Evolutionary conservation across 768 basidiomycete genomes (phyloP).

Genomic region (Lyophyllum atratum): DNA sequence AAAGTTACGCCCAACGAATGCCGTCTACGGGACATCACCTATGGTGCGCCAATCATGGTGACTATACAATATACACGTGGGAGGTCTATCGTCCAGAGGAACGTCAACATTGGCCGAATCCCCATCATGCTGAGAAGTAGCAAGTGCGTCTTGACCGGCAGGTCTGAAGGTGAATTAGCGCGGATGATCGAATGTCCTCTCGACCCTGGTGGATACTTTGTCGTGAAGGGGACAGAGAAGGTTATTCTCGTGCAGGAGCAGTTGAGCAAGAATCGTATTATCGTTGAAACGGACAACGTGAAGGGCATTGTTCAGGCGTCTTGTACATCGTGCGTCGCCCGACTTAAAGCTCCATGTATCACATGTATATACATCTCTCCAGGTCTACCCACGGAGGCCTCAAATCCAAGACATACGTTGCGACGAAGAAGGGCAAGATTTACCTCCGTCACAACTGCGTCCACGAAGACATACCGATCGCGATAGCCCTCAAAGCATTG

Average conservation of each 20-base stretch:
- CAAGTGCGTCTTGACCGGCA: slow-evolving; percentile 87
- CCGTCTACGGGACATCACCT: slow-evolving; percentile 92
- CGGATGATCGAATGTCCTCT: slow-evolving; percentile 95
- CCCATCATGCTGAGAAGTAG: slow-evolving; percentile 97
- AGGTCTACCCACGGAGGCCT: slow-evolving; percentile 82
- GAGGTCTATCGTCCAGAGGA: slow-evolving; percentile 83
- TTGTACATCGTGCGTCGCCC: slow-evolving; percentile 82
- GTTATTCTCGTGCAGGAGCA: slow-evolving; percentile 99
- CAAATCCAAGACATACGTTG: slow-evolving; percentile 98
- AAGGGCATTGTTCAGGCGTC: slow-evolving; percentile 94
- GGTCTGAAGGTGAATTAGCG: slow-evolving; percentile 81
- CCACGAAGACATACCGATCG: slow-evolving; percentile 96
- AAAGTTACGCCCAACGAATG: slow-evolving; percentile 96
- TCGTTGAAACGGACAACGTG: slow-evolving; percentile 90
- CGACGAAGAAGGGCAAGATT: slow-evolving; percentile 92
- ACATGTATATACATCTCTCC: slow-evolving; percentile 3
- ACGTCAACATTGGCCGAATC: slow-evolving; percentile 86
- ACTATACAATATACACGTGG: slow-evolving; percentile 95
- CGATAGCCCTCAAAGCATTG: slow-evolving; percentile 93
- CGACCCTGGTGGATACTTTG: slow-evolving; percentile 99
- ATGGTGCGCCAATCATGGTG: slow-evolving; percentile 90
- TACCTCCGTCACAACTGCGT: slow-evolving; percentile 98
- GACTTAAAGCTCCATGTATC: not conserved
- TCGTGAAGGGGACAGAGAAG: slow-evolving; percentile 99
- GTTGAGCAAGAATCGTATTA: slow-evolving; percentile 97